phyloP scores from a whole-genome alignment of 2,329 filamentous ascomycete genomes.

The Pseudonectria foliicola region DNA sequence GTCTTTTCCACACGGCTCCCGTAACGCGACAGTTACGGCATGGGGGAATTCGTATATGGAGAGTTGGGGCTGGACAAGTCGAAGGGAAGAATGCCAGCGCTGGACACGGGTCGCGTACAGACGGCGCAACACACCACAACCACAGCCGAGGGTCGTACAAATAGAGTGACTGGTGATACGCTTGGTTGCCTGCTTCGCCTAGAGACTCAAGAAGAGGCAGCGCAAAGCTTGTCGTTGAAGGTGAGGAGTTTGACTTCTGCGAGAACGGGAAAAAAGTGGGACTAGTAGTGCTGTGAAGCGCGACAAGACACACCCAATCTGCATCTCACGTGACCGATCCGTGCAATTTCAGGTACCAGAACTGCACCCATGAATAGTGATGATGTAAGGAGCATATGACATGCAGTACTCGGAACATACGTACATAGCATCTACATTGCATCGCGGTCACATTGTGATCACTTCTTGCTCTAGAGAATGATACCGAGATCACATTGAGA shows the following conservation, averaged over 20 bases:
- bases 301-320: conserved; percentile 6
- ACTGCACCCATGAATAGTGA: too few relatives aligned
- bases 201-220: conserved; percentile 7
- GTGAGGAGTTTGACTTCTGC: conserved; percentile 20
- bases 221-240: conserved; percentile 8
- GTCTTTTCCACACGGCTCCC: conserved; percentile 13
- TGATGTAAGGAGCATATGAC: too few relatives aligned
- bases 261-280: conserved; percentile 19
- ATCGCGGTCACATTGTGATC: too few relatives aligned
- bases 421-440: too few relatives aligned
- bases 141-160: conserved; percentile 3
- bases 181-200: conserved; percentile 12
- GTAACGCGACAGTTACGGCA: conserved; percentile 14
- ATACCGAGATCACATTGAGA: too few relatives aligned
- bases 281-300: conserved; percentile 8
- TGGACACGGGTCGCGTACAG: conserved; percentile 7
- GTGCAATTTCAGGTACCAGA: background rate
- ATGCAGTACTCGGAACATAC: too few relatives aligned
- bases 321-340: conserved; percentile 6
- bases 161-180: conserved; percentile 8
- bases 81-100: conserved; percentile 1
- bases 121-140: conserved; percentile 4
- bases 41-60: conserved; percentile 7
- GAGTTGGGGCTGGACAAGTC: conserved; percentile 2
- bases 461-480: too few relatives aligned